A percentile compares a stretch with the other conserved stretches of the same genome.
Conservation (phyloP, 2,329 filamentous ascomycete species). For the Arthrobotrys conoides region DNA sequence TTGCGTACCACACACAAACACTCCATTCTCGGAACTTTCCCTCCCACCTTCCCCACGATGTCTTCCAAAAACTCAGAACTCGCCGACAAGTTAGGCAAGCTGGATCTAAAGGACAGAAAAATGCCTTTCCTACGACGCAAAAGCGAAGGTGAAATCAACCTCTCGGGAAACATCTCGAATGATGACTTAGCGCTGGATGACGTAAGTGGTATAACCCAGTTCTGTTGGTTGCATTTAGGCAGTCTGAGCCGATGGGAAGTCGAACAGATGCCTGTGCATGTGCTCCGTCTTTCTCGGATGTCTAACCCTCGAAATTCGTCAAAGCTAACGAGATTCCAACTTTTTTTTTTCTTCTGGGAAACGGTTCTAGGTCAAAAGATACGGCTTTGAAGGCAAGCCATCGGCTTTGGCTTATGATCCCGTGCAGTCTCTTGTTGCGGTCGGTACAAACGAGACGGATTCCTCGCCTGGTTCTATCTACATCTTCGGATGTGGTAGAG, state of each 20-base stretch:
- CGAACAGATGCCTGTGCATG: not conserved
- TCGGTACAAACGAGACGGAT: conserved; percentile 90
- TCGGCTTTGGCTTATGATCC: conserved; percentile 92
- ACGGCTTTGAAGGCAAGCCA: conserved; percentile 68
- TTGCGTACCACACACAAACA: conserved; percentile 18
- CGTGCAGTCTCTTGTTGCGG: conserved; percentile 89
- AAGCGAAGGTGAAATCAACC: conserved; percentile 37
- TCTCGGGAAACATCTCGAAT: conserved; percentile 33
- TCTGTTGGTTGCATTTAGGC: conserved; percentile 23
- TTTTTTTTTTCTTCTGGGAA: not conserved
- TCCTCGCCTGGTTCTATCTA: conserved; percentile 81
- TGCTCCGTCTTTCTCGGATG: conserved; percentile 14
- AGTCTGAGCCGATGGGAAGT: conserved; percentile 1
- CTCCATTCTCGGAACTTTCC: conserved; percentile 24
- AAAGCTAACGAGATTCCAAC: conserved; percentile 31
- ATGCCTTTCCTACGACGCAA: conserved; percentile 56
- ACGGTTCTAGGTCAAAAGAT: conserved; percentile 55
- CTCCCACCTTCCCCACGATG: conserved; percentile 28
- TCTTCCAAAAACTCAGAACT: conserved; percentile 27
- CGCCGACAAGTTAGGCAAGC: conserved; percentile 22
- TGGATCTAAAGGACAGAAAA: conserved; percentile 27
- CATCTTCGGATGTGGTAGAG: conserved; percentile 84
- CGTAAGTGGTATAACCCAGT: conserved; percentile 45
- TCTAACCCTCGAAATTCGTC: conserved; percentile 16
- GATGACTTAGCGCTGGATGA: conserved; percentile 56